Evolutionary conservation across 2,329 filamentous ascomycete genomes (phyloP).

Genomic region (Aspergillus sclerotialis): DNA sequence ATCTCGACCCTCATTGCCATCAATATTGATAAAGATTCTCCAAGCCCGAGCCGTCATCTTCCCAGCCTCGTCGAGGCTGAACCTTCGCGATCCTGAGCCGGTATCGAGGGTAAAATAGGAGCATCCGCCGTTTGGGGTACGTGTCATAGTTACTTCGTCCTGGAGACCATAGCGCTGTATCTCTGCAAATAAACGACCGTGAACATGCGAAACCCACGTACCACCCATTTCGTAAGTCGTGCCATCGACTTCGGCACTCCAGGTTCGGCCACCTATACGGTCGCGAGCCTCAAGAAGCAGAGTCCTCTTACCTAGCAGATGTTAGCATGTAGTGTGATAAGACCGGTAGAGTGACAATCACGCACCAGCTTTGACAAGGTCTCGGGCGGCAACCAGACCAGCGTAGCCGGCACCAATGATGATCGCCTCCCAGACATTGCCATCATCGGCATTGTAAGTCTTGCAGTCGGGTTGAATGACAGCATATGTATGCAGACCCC

Average conservation of each 20-base stretch:
- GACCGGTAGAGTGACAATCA: not conserved
- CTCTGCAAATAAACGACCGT: too few relatives aligned
- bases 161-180: too few relatives aligned
- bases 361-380: conserved; percentile 18
- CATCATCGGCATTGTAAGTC: too few relatives aligned
- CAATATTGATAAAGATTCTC: conserved; percentile 44
- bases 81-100: conserved; percentile 19
- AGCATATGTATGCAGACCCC: too few relatives aligned
- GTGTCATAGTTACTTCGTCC: too few relatives aligned
- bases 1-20: conserved; percentile 30
- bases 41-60: too few relatives aligned
- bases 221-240: conserved; percentile 46
- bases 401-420: conserved; percentile 28
- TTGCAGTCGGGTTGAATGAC: too few relatives aligned
- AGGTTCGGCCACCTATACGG: conserved; percentile 44
- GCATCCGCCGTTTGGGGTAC: too few relatives aligned
- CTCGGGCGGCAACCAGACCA: conserved; percentile 25
- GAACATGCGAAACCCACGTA: too few relatives aligned
- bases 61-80: conserved; percentile 41
- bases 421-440: conserved; percentile 20
- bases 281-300: conserved; percentile 44
- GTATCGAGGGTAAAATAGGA: too few relatives aligned
- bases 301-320: conserved; percentile 27
- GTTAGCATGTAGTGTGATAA: not conserved
- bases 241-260: conserved; percentile 38